Evolutionary conservation across 2,329 filamentous ascomycete species (phyloP).

Genomic region (Alternaria solani): DNA sequence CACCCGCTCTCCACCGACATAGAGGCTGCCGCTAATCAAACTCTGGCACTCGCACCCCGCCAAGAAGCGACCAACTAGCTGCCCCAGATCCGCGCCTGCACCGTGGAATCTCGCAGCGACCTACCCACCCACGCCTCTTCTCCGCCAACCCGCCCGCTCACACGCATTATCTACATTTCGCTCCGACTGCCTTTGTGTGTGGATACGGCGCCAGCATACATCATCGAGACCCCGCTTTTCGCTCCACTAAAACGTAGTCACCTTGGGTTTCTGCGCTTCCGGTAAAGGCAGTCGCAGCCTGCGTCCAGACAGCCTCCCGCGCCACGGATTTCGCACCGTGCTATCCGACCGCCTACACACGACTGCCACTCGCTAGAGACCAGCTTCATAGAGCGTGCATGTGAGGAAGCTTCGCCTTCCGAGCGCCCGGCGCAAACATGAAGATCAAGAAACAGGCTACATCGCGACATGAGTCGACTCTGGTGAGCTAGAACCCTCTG

Average conservation of each 20-base stretch:
- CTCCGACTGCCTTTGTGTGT: neutral
- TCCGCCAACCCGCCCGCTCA: constrained; percentile 21
- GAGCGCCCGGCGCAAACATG: constrained; percentile 54
- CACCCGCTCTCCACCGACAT: constrained; percentile 20
- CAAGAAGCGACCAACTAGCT: constrained; percentile 19
- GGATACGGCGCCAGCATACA: neutral
- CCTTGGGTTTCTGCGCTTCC: constrained; percentile 12
- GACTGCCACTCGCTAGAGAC: constrained; percentile 8
- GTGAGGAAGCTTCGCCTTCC: constrained; percentile 47
- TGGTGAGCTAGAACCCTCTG: constrained; percentile 47
- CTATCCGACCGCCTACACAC: neutral
- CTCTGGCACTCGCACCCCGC: constrained; percentile 20
- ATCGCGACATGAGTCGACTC: constrained; percentile 62
- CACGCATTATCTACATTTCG: constrained; percentile 8
- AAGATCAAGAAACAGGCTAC: constrained; percentile 65
- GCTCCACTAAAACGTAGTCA: constrained; percentile 11
- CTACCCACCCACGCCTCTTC: constrained; percentile 27
- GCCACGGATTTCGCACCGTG: constrained; percentile 2
- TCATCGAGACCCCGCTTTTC: constrained; percentile 11
- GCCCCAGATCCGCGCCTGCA: constrained; percentile 47
- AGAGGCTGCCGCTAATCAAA: constrained; percentile 14
- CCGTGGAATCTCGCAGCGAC: constrained; percentile 40
- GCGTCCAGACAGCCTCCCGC: constrained; percentile 8
- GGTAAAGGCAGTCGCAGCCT: constrained; percentile 23
- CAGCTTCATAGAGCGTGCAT: constrained; percentile 31